Base-by-base conservation (phyloP, 495 filamentous ascomycete species). In the Cladorrhinum samala region DNA sequence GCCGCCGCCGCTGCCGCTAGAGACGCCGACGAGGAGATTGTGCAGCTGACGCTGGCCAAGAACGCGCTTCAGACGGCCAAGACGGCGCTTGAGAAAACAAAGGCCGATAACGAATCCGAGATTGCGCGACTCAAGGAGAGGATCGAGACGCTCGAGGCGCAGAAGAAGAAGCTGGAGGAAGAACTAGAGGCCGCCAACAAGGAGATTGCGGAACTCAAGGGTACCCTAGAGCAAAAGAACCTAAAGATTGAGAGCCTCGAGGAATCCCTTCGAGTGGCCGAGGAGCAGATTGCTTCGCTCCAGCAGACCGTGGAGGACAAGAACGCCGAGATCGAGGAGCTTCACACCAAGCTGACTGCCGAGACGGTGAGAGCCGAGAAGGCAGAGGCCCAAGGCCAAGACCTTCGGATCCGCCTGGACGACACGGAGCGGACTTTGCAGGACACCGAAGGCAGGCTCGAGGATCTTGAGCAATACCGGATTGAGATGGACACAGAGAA, bases 261-360 rank as follows among this genome's bases (percentile, higher is more conserved):
- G 40, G 58, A 68, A 52, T 60, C 59, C 9, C 52, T 68, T 24
- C 58, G 58, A 25, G 52, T 54, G 0, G 57, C 63, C 23, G 65
- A 68, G 50, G 65, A 66, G 19, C 54, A 65, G 33, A 63, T 65
- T 11, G 33, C 45, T 8, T 61, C 57, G 3, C 62, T 68, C 8
- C 61, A 66, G 27, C 60, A 63, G 39, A 66, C 63, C 0, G 45
- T 67, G 0, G 61, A 63, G n/a, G 66, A 68, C n/a, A 59, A 61
- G 52, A 63, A 52, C 45, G 52, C 13, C 20, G 53, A 63, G 56
- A 57, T 62, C 16, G 66, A 67, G 38, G 51, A 60, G 21, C 60
- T 68, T 1, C 63, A 60, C 38, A 38, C 19, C 41, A 59, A 63
- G 47, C 60, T 68, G 44, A 62, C 38, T 9, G 46, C 54, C 24